Percentiles rank a stretch among this genome's conserved stretches.
These are phyloP conservation scores for Aspergillus sergii DNA, from an alignment of 2,329 filamentous ascomycete genomes.

Conservation along the genomic window DNA sequence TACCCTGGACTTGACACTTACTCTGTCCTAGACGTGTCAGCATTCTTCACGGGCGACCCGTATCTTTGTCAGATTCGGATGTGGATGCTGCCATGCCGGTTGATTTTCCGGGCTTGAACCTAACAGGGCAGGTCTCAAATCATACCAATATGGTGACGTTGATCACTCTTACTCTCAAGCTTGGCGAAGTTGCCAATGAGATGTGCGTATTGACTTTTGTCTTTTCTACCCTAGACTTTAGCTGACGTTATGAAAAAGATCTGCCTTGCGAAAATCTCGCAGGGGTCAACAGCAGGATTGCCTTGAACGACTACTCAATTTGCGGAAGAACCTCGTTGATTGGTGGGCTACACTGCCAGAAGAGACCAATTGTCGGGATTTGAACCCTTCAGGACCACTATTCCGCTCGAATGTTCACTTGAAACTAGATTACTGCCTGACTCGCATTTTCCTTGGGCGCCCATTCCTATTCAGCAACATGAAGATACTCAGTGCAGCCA, in stretches of 20 bases:
- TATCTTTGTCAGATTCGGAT: slow-evolving; percentile 56
- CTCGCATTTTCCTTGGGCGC: slow-evolving; percentile 57
- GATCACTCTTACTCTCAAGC: slow-evolving; percentile 48
- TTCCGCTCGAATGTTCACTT: slow-evolving; percentile 56
- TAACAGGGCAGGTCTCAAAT: slow-evolving; percentile 45
- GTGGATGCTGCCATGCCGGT: slow-evolving; percentile 58
- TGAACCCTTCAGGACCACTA: slow-evolving; percentile 43
- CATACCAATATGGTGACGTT: slow-evolving; percentile 52
- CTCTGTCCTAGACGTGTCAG: slow-evolving; percentile 50
- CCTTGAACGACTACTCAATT: slow-evolving; percentile 41
- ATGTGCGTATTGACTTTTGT: slow-evolving; percentile 33
- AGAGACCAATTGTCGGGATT: slow-evolving; percentile 43
- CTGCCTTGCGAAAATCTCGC: slow-evolving; percentile 41
- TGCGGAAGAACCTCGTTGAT: slow-evolving; percentile 43
- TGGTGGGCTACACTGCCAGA: slow-evolving; percentile 47
- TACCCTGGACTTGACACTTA: slow-evolving; percentile 10
- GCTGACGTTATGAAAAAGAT: slow-evolving; percentile 32
- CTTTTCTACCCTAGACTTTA: slow-evolving; percentile 2
- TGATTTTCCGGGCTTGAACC: slow-evolving; percentile 49
- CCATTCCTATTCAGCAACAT: slow-evolving; percentile 54
- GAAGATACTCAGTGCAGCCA: slow-evolving; percentile 30
- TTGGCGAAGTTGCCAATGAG: slow-evolving; percentile 44
- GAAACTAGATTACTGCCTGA: slow-evolving; percentile 56
- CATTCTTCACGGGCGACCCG: slow-evolving; percentile 59
- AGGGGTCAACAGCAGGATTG: slow-evolving; percentile 44